Evolutionary conservation across 2,329 filamentous ascomycete species (phyloP).

Genomic region (Colletotrichum siamense): DNA sequence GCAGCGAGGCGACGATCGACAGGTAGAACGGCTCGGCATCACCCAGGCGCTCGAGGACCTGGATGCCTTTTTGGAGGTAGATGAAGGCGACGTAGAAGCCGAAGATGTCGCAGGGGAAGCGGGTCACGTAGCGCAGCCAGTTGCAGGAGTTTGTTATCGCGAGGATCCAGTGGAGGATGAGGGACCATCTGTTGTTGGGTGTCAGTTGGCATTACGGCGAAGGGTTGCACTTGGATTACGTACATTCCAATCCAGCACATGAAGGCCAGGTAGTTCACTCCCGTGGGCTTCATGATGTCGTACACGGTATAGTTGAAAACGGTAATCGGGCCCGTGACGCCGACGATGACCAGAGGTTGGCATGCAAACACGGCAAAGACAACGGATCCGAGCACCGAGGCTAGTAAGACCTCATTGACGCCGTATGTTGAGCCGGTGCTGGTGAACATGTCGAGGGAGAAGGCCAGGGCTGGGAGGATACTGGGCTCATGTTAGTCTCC

Average conservation of each 20-base stretch:
- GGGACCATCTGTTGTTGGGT: conserved; percentile 67
- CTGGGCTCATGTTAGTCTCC: conserved; percentile 46
- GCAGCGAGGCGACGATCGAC: conserved; percentile 75
- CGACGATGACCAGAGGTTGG: conserved; percentile 89
- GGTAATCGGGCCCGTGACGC: conserved; percentile 90
- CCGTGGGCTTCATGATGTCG: conserved; percentile 80
- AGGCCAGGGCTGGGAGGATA: conserved; percentile 85
- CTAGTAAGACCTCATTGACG: conserved; percentile 88
- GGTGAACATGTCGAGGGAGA: conserved; percentile 92
- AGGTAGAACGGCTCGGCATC: conserved; percentile 74
- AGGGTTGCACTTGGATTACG: conserved; percentile 28
- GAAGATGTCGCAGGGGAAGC: conserved; percentile 93
- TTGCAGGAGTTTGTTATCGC: conserved; percentile 89
- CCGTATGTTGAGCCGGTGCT: conserved; percentile 86
- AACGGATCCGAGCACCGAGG: conserved; percentile 81
- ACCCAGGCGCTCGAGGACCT: conserved; percentile 81
- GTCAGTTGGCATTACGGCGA: not conserved
- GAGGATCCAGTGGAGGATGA: conserved; percentile 84
- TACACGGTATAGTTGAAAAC: conserved; percentile 96
- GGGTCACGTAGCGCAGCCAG: conserved; percentile 84
- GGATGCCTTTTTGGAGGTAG: conserved; percentile 89
- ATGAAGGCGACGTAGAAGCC: conserved; percentile 94
- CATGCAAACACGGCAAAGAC: conserved; percentile 82
- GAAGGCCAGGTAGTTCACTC: conserved; percentile 84
- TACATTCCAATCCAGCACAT: conserved; percentile 90